Base-by-base conservation (phyloP, 768 basidiomycete species). In the Boletellus emodensis region DNA sequence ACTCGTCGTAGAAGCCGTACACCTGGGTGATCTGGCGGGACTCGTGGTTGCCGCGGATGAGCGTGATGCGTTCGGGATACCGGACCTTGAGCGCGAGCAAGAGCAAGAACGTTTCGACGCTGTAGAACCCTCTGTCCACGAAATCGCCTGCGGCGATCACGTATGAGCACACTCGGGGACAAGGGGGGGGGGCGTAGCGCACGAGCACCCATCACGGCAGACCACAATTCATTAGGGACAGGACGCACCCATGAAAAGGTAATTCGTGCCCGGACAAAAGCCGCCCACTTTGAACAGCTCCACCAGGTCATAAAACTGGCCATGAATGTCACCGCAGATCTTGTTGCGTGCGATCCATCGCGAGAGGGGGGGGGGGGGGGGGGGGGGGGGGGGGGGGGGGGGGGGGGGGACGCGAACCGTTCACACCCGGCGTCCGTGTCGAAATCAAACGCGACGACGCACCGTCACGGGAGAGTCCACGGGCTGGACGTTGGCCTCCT, bases 31-130 rank as follows among this genome's bases (percentile, higher is more conserved):
- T 97, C 65, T 97, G 95, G 3, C 95, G 79, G 6, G 90, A 93
- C 68, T 98, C 95, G 75, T 98, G 95, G 78, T 98, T 98, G 10
- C 95, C 95, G 40, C 95, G 81, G 55, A 98, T 94, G 56, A 98
- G 85, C 0, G 93, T 96, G 67, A 98, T 95, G 46, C 94, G 86
- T 64, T 97, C 95, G 24, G 94, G 95, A 68, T 96, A 97, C 18
- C 95, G 90, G 54, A 95, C 90, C 70, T 99, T 99, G 66, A 96
- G 83, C 0, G 94, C 93, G 57, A 98, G 82, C 17, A 97, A 81
- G 40, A 98, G 83, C 17, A 96, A 81, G 67, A 97, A 95, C 0
- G 95, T 97, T 66, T 98, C 95, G 51, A 97, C 92, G 65, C 84
- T 87, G 76, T 96, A 97, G 73, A 93, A 96, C 30, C 95, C 95